phyloP scores from a whole-genome alignment of 2,329 filamentous ascomycete species.

The Tolypocladium ophioglossoides region DNA sequence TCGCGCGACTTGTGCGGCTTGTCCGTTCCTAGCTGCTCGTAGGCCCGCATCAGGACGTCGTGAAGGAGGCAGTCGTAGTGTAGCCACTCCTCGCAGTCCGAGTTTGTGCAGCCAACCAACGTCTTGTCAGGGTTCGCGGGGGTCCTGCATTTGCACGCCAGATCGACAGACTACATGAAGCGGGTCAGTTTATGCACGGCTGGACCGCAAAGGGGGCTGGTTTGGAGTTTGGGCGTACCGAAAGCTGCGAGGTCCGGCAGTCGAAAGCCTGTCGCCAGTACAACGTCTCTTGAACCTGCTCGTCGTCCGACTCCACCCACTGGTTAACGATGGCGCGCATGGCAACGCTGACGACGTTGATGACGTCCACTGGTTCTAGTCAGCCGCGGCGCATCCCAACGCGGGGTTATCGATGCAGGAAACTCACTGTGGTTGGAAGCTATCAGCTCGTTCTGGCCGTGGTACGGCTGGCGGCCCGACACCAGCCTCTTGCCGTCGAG shows the following conservation, averaged over 20 bases:
- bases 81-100: slow-evolving; percentile 48
- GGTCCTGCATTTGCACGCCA: slow-evolving; percentile 46
- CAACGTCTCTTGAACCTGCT: slow-evolving; percentile 45
- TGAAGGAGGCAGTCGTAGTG: slow-evolving; percentile 53
- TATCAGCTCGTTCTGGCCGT: slow-evolving; percentile 57
- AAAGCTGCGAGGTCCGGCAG: slow-evolving; percentile 44
- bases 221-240: slow-evolving; percentile 30
- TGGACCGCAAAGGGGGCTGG: not conserved
- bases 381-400: not conserved
- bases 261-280: slow-evolving; percentile 58
- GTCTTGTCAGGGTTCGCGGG: slow-evolving; percentile 53
- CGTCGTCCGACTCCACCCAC: slow-evolving; percentile 60
- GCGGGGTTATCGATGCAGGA: not conserved
- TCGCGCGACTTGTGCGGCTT: slow-evolving; percentile 34
- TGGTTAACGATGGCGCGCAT: slow-evolving; percentile 50
- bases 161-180: slow-evolving; percentile 34
- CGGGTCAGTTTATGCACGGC: slow-evolving; percentile 10
- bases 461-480: slow-evolving; percentile 52
- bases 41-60: slow-evolving; percentile 39
- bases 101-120: slow-evolving; percentile 45
- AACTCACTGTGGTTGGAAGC: slow-evolving; percentile 59
- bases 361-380: slow-evolving; percentile 50
- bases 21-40: slow-evolving; percentile 36
- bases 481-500: slow-evolving; percentile 38
- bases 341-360: slow-evolving; percentile 61